These are phyloP conservation scores for Fomitopsis pinicola DNA, from an alignment of 1,284 basidiomycete species.

Conservation along the genomic window DNA sequence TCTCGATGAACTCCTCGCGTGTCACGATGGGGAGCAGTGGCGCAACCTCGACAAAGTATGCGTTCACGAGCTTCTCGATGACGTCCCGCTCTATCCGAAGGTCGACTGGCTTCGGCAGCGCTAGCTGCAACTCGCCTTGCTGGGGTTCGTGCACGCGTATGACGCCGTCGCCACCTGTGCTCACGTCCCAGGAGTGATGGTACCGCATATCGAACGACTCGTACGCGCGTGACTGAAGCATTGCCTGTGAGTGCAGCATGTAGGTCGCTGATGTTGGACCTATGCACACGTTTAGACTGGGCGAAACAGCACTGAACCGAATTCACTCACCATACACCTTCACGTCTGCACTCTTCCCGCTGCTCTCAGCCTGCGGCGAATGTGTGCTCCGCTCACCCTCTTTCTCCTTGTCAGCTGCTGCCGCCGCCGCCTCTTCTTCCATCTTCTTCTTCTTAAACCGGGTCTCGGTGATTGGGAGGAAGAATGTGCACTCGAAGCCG, in stretches of 20 bases:
- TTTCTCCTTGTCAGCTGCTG: slow-evolving; percentile 36
- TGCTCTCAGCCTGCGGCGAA: slow-evolving; percentile 24
- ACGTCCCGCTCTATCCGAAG: slow-evolving; percentile 72
- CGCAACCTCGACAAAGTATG: slow-evolving; percentile 84
- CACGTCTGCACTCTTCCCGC: slow-evolving; percentile 35
- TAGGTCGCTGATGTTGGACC: slow-evolving; percentile 86
- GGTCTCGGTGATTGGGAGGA: slow-evolving; percentile 96
- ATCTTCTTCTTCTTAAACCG: slow-evolving; percentile 94
- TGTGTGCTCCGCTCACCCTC: slow-evolving; percentile 30
- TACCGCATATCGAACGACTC: slow-evolving; percentile 85
- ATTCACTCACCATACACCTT: slow-evolving; percentile 55
- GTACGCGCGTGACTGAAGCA: slow-evolving; percentile 78
- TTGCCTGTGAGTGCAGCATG: slow-evolving; percentile 84
- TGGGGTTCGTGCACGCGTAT: slow-evolving; percentile 78
- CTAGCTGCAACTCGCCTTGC: slow-evolving; percentile 46
- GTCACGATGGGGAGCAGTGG: slow-evolving; percentile 88
- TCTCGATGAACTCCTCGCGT: slow-evolving; percentile 80
- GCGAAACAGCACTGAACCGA: slow-evolving; percentile 9
- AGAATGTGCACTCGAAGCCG: slow-evolving; percentile 91
- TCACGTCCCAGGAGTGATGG: slow-evolving; percentile 81
- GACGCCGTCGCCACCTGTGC: slow-evolving; percentile 79
- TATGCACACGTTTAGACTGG: slow-evolving; percentile 38
- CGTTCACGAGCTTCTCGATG: slow-evolving; percentile 83
- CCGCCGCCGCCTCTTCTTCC: slow-evolving; percentile 55
- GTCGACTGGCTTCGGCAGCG: slow-evolving; percentile 59